Evolutionary conservation across 2,329 filamentous ascomycete genomes (phyloP), one percentile per base, ranked within the genome.

Genomic region (Delphinella strobiligena): DNA sequence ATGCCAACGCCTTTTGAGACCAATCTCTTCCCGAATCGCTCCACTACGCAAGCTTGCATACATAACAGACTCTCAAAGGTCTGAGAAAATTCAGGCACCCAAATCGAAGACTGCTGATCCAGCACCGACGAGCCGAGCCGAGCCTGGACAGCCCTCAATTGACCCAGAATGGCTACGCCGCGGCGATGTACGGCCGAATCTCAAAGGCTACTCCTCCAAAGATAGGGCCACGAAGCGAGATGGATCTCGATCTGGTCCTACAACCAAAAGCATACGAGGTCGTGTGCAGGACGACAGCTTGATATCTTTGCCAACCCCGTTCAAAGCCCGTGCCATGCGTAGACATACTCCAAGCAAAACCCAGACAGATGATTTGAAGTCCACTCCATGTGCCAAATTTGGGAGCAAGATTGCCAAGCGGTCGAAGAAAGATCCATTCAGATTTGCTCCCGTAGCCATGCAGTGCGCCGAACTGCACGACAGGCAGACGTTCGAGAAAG

Each of bases 1-100:
- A 31, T 66, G 62, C 48, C 62, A 62, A 42, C 57, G 62, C 37
- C 51, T 66, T 4, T 53, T 66, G 1, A 55, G 62, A 31, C 62
- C 62, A 11, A 54, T 66, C 10, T 58, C 59, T 12, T 61, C 59
- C 11, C 59, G 62, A 45, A 55, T 66, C 34, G 49, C 52, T 19
- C 60, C 60, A 19, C 51, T 66, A 5, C 51, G 56, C 29, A 62
- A 58, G 42, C 49, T 56, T 38, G 30, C 27, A 34, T 34, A 45
- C 19, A 30, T 32, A 27, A 34, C 36, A 12, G 34, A 36, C 15
- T 14, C 27, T 10, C 31, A 37, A 30, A 16, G 5, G 24, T 24
- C 34, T 11, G 30, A 24, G 10, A 19, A 17, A 12, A 5, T n/a
- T n/a, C n/a, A 12, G 5, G 7, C 8, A 3, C 2, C 12, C 11